Conservation (phyloP, 2,329 filamentous ascomycete species). For the Calonectria pauciramosa region DNA sequence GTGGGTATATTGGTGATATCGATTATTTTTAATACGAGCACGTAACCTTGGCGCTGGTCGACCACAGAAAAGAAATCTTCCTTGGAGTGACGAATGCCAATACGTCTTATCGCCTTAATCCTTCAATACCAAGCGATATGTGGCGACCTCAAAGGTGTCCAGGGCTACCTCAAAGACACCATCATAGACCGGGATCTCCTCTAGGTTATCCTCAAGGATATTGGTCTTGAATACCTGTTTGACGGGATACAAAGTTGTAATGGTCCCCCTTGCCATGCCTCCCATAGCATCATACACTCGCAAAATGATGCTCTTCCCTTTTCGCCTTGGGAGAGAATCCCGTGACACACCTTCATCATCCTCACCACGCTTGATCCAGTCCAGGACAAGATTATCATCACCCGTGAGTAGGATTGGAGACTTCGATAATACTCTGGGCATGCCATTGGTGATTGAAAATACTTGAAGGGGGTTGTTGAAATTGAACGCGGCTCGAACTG, state of each 20-base stretch:
- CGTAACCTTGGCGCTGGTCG: no score
- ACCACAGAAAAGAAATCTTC: no score
- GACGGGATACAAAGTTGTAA: neutral
- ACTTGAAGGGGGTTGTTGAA: constrained; percentile 85
- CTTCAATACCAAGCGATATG: constrained; percentile 5
- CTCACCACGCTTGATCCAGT: constrained; percentile 93
- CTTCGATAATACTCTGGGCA: constrained; percentile 41
- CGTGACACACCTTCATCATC: constrained; percentile 79
- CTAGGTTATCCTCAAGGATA: neutral
- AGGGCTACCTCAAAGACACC: constrained; percentile 6
- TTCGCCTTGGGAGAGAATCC: neutral
- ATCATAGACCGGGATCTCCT: neutral
- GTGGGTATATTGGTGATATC: no score
- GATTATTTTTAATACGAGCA: no score
- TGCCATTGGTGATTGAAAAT: constrained; percentile 44
- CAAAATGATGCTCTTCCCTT: neutral
- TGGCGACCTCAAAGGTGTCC: constrained; percentile 16
- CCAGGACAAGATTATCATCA: constrained; percentile 78
- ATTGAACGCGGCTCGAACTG: constrained; percentile 86
- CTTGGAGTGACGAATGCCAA: no score
- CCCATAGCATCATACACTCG: neutral
- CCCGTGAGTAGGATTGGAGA: constrained; percentile 73
- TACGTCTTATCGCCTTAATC: neutral
- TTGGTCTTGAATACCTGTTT: constrained; percentile 3
- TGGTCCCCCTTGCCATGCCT: neutral